Percentiles rank a stretch among this genome's conserved stretches.
These are phyloP conservation scores for Serendipita sp. DNA, from an alignment of 768 basidiomycete genomes.

Conservation along the genomic window DNA sequence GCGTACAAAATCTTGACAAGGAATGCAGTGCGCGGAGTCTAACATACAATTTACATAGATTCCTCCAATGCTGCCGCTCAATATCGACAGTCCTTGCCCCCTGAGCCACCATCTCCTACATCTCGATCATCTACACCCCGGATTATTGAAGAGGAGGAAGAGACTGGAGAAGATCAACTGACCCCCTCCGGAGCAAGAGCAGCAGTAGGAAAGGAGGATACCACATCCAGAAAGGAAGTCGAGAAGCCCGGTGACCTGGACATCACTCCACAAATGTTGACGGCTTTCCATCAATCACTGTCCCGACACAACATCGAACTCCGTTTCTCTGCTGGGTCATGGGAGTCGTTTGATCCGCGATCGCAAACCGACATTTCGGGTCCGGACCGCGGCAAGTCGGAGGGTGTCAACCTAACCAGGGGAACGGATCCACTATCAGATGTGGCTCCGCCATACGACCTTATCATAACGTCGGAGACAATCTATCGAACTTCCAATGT, in stretches of 20 bases:
- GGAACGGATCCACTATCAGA: slow-evolving; percentile 1
- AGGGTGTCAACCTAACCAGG: neutral
- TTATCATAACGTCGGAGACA: slow-evolving; percentile 83
- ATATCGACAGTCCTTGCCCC: neutral
- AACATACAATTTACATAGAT: neutral
- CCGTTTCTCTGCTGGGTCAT: slow-evolving; percentile 68
- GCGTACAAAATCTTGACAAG: slow-evolving; percentile 18
- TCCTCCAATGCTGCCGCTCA: neutral
- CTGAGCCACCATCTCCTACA: neutral
- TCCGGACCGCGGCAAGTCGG: too few relatives aligned
- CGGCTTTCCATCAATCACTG: slow-evolving; percentile 49
- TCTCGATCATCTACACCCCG: neutral
- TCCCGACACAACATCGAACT: slow-evolving; percentile 36
- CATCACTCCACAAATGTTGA: slow-evolving; percentile 46
- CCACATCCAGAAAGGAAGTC: too few relatives aligned
- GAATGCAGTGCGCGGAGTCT: neutral
- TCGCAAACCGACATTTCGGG: slow-evolving; percentile 7
- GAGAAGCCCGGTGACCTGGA: slow-evolving; percentile 36
- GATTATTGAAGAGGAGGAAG: neutral
- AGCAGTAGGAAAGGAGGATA: neutral
- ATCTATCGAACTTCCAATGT: slow-evolving; percentile 64
- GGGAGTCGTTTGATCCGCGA: slow-evolving; percentile 37
- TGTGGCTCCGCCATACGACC: slow-evolving; percentile 29
- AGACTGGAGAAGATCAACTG: neutral
- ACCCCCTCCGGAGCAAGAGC: neutral